Evolutionary conservation across 164 flowering plant genomes (phyloP).

Genomic region (Echeveria elegans): DNA sequence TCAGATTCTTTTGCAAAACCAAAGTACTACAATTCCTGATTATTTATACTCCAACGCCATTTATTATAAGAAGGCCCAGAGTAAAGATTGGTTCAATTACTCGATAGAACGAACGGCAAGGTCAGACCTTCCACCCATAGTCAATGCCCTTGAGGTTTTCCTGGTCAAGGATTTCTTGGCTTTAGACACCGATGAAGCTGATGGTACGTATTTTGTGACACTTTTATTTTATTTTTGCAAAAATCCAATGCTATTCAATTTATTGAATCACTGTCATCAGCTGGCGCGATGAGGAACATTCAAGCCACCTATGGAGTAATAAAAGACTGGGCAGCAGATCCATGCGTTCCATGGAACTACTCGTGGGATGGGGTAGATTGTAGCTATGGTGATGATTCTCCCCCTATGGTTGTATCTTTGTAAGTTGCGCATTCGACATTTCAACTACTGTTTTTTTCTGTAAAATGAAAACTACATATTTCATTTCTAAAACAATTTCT

Average conservation of each 20-base stretch:
- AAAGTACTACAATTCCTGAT: not conserved
- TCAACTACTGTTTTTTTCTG: not conserved
- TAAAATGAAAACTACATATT: no score
- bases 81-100: no score
- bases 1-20: not conserved
- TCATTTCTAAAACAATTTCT: no score
- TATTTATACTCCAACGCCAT: not conserved
- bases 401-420: conserved; percentile 5
- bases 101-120: conserved; percentile 1
- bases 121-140: conserved; percentile 27
- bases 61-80: no score
- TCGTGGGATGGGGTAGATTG: conserved; percentile 8
- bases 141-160: conserved; percentile 28
- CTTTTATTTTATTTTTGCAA: no score
- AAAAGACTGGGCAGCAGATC: conserved; percentile 10
- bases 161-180: conserved; percentile 5
- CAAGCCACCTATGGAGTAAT: not conserved
- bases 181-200: conserved; percentile 13
- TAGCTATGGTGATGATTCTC: not conserved
- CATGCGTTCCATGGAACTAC: not conserved
- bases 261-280: no score
- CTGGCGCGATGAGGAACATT: conserved; percentile 1
- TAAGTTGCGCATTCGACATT: not conserved
- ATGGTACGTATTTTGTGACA: conserved; percentile 5
- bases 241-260: no score